Percentiles rank a stretch among this genome's conserved stretches.
Evolutionary conservation across 805 yeast genomes (phyloP).

Genomic region (Wickerhamomyces hampshirensis): DNA sequence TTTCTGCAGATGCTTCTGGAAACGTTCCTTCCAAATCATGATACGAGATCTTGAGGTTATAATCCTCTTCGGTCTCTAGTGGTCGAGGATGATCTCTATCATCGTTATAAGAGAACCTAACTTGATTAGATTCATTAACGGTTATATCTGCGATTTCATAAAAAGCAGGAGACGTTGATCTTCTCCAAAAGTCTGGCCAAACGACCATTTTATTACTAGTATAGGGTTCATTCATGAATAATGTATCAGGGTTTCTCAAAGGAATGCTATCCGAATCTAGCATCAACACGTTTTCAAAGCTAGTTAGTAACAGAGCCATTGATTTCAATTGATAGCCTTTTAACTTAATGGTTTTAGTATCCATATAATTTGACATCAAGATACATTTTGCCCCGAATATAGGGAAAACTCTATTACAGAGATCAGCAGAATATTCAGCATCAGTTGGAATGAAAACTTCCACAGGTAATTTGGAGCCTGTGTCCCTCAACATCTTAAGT

Average conservation of each 20-base stretch:
- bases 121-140: conserved; percentile 28
- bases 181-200: conserved; percentile 73
- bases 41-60: conserved; percentile 36
- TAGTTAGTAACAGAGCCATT: conserved; percentile 69
- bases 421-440: conserved; percentile 65
- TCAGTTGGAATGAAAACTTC: conserved; percentile 75
- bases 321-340: conserved; percentile 65
- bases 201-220: conserved; percentile 39
- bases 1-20: conserved; percentile 65
- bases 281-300: conserved; percentile 69
- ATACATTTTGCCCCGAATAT: conserved; percentile 62
- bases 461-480: conserved; percentile 68
- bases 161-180: conserved; percentile 57
- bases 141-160: conserved; percentile 50
- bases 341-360: conserved; percentile 38
- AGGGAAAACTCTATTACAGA: conserved; percentile 65
- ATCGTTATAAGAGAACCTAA: conserved; percentile 27
- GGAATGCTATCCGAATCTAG: conserved; percentile 74
- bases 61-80: conserved; percentile 24
- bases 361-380: conserved; percentile 40
- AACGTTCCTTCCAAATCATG: conserved; percentile 67
- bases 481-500: conserved; percentile 49
- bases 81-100: conserved; percentile 27
- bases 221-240: conserved; percentile 33
- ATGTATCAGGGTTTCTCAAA: conserved; percentile 42